phyloP scores from a whole-genome alignment of 306 rosid species.

The Rosa rugosa region DNA sequence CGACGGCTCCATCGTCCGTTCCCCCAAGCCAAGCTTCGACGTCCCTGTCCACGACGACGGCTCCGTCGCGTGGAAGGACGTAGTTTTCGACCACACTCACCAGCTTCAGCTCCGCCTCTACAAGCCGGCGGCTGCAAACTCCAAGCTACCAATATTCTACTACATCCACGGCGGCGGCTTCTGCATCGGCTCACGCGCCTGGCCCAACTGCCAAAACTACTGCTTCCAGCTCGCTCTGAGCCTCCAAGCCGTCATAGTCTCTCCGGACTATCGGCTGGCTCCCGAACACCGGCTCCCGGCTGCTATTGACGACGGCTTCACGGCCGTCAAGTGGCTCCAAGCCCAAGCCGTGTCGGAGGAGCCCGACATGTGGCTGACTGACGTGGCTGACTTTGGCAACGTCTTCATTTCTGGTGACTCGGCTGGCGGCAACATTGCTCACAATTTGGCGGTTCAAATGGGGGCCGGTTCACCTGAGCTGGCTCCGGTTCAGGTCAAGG shows the following conservation, averaged over 20 bases:
- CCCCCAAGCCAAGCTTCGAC: constrained; percentile 50
- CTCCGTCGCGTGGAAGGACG: constrained; percentile 71
- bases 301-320: constrained; percentile 65
- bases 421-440: constrained; percentile 80
- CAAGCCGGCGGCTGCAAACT: constrained; percentile 40
- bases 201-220: constrained; percentile 88
- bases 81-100: constrained; percentile 45
- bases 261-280: constrained; percentile 80
- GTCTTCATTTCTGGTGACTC: constrained; percentile 83
- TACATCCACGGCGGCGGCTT: constrained; percentile 95
- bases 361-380: constrained; percentile 61
- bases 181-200: constrained; percentile 87
- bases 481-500: constrained; percentile 55
- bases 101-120: constrained; percentile 74
- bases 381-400: constrained; percentile 57
- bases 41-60: constrained; percentile 55
- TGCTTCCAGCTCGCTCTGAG: constrained; percentile 55
- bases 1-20: constrained; percentile 69
- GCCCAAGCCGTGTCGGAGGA: constrained; percentile 42
- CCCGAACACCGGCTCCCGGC: constrained; percentile 77
- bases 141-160: constrained; percentile 58
- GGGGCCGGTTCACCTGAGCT: constrained; percentile 47
- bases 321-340: constrained; percentile 72
- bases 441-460: constrained; percentile 55
- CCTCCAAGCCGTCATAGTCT: constrained; percentile 50